Base-by-base conservation (phyloP, 805 yeast species). In the Saccharomycopsis synnaedendra region DNA sequence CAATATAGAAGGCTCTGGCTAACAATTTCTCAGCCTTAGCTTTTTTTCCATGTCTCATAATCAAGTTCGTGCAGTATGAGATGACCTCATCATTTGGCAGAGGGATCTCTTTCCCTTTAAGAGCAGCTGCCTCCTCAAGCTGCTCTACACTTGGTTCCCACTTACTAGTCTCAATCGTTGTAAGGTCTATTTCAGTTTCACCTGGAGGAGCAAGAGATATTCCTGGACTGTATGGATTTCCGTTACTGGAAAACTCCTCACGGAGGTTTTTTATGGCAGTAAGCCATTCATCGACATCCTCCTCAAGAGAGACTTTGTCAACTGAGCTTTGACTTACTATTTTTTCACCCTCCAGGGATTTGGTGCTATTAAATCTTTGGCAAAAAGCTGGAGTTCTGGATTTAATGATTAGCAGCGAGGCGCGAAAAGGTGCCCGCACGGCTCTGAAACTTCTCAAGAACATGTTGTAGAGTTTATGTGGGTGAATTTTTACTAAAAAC, bases 1-100 rank as follows among this genome's bases (percentile, higher is more conserved):
- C 82, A 43, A 89, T 68, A 60, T 89, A 88, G 45, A 93, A 70
- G 0, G 97, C 95, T 60, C 82, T 75, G 46, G 82, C 74, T 48
- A 93, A 70, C 43, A 74, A 71, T 56, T 74, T 81, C 60, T 81
- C 82, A 0, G 97, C 97, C 44, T 71, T 68, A 47, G 85, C 76
- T 63, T 89, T 93, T 63, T 81, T 80, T 40, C 98, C 98, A 60
- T 86, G 81, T 60, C 85, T 79, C 97, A 93, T 93, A 52, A 93
- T 79, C 68, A 88, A 72, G 61, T 88, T 88, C 47, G 85, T 81
- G 59, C 93, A 76, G 56, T 84, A 81, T 44, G 80, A 80, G 43
- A 89, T 69, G 27, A 80, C 75, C n/a, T 85, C 82, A 57, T 87
- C 93, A 41, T 67, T 65, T 54, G 71, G 69, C 31, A 68, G 58